A percentile compares a stretch with the other conserved stretches of the same genome.
phyloP scores from a whole-genome alignment of 73 alveolate species.

The Paramecium octaurelia region DNA sequence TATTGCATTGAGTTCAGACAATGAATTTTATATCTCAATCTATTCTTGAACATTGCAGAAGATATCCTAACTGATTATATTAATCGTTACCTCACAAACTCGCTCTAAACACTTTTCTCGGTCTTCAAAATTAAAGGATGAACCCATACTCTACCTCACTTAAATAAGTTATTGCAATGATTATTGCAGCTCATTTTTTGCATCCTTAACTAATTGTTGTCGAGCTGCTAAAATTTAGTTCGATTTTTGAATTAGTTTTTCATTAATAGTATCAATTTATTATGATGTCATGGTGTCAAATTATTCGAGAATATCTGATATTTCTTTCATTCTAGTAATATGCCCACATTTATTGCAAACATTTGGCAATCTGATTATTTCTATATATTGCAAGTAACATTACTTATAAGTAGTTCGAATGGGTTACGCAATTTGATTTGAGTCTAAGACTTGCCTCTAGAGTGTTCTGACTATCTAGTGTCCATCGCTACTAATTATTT shows the following conservation, averaged over 20 bases:
- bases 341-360: background rate
- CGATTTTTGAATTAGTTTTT: background rate
- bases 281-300: background rate
- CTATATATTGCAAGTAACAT: background rate
- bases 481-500: background rate
- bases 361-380: background rate
- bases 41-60: background rate
- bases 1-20: background rate
- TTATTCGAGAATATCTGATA: background rate
- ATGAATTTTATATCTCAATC: background rate
- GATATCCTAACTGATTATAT: background rate
- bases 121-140: background rate
- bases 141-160: background rate
- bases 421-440: background rate
- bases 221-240: background rate
- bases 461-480: background rate
- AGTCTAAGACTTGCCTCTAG: background rate
- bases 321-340: background rate
- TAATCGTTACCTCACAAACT: background rate
- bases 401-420: background rate
- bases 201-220: background rate
- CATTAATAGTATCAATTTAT: background rate
- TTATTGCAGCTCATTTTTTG: background rate
- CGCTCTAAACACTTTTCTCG: background rate
- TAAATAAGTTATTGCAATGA: background rate